Percentiles rank a stretch among this genome's conserved stretches.
These are phyloP conservation scores for Ciborinia camelliae DNA, from an alignment of 2,329 filamentous ascomycete genomes.

Conservation along the genomic window DNA sequence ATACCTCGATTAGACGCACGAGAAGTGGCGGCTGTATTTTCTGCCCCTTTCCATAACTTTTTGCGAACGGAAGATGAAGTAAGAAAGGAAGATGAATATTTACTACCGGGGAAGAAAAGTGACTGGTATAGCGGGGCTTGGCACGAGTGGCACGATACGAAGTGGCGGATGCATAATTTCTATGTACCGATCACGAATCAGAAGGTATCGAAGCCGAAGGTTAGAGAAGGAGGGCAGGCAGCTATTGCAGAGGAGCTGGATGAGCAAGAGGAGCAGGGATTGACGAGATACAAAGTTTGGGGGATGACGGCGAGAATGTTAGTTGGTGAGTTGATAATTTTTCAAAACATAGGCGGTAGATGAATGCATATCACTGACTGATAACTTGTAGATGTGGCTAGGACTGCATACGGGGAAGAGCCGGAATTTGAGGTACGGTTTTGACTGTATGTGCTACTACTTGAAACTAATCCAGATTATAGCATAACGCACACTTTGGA, in stretches of 20 bases:
- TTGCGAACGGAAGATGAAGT: slow-evolving; percentile 59
- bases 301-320: slow-evolving; percentile 92
- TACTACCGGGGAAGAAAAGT: slow-evolving; percentile 33
- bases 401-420: slow-evolving; percentile 76
- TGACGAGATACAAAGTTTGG: slow-evolving; percentile 76
- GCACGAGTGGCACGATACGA: slow-evolving; percentile 71
- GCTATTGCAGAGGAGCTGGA: slow-evolving; percentile 45
- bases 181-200: slow-evolving; percentile 76
- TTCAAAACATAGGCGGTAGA: neutral
- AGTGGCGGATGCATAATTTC: slow-evolving; percentile 91
- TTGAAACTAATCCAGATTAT: slow-evolving; percentile 15
- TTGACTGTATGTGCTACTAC: slow-evolving; percentile 41
- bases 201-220: slow-evolving; percentile 58
- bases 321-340: slow-evolving; percentile 44
- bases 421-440: slow-evolving; percentile 69
- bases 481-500: slow-evolving; percentile 36
- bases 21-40: slow-evolving; percentile 93
- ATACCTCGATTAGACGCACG: slow-evolving; percentile 81
- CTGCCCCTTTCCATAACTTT: slow-evolving; percentile 83
- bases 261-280: slow-evolving; percentile 44
- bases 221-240: slow-evolving; percentile 43
- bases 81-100: slow-evolving; percentile 33
- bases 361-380: neutral
- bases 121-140: slow-evolving; percentile 83
- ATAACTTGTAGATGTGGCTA: slow-evolving; percentile 63